Evolutionary conservation across 2,329 filamentous ascomycete species (phyloP), one percentile per base, ranked within the genome.

Genomic region (Aulographum hederae): DNA sequence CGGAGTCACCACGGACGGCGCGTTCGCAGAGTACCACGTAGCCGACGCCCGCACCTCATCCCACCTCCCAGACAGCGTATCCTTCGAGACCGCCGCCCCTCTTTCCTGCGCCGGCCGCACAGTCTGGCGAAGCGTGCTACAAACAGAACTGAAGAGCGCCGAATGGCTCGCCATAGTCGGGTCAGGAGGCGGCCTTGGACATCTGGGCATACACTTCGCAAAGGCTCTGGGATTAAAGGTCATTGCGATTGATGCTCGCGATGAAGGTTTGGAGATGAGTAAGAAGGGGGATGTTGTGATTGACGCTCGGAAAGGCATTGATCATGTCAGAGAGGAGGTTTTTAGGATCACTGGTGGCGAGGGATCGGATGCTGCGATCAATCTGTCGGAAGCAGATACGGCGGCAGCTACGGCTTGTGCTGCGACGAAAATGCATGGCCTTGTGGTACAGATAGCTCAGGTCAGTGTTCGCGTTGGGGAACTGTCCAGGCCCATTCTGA

Each of bases 391-490:
- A 38, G 61, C 63, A 13, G 44, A 52, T 2, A 48, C 47, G 0
- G 61, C 68, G 2, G 60, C 65, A 26, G 65, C 56, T 4, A 46
- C 61, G 15, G 60, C 57, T 0, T 67, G 63, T 32, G 67, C 66
- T 0, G 51, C 70, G 1, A 74, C 69, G 0, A 62, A 57, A 41
- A 70, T 65, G 58, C 69, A 74, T 42, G 68, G 67, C 2, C 58
- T 52, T 0, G 53, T 72, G 42, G 53, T 73, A 2, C 66, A 73
- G 44, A 60, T 73, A 30, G 67, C 67, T n/a, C 67, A 71, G 46
- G 14, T 44, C 41, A 2, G 48, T 51, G 6, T 37, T 15, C 43
- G 6, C 8, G 6, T 57, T 3, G 52, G 53, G 8, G 15, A 18
- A 16, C 8, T 11, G 20, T 26, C 14, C 4, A 13, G 15, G 34